phyloP scores from a whole-genome alignment of 371 early-diverging fungal genomes.

The Thermomucor indicae-seudaticae region DNA sequence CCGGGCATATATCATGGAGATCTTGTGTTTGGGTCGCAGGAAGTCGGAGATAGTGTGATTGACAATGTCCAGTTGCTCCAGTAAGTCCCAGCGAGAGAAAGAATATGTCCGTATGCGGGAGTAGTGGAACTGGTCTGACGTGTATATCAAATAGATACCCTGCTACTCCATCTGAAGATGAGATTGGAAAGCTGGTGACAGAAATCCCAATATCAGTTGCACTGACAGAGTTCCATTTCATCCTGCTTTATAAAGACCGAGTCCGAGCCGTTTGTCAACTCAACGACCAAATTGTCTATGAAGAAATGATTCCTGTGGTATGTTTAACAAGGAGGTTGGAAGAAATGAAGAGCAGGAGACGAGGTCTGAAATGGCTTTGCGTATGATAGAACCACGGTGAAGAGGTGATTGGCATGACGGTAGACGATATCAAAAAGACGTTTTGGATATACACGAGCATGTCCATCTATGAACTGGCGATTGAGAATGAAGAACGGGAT shows the following conservation, averaged over 20 bases:
- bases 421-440: conserved; percentile 76
- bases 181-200: conserved; percentile 28
- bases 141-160: conserved; percentile 40
- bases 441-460: conserved; percentile 84
- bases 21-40: conserved; percentile 72
- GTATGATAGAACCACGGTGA: conserved; percentile 48
- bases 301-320: conserved; percentile 72
- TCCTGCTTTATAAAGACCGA: conserved; percentile 73
- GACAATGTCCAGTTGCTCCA: conserved; percentile 75
- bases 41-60: conserved; percentile 74
- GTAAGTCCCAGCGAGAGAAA: conserved; percentile 41
- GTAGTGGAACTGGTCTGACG: not conserved
- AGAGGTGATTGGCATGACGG: conserved; percentile 56
- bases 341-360: not conserved
- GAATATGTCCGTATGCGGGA: too few species aligned
- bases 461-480: conserved; percentile 80
- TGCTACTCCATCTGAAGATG: conserved; percentile 42
- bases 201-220: conserved; percentile 74
- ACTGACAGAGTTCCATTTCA: conserved; percentile 84
- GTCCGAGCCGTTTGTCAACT: conserved; percentile 76
- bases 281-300: conserved; percentile 77
- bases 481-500: conserved; percentile 87
- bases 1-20: conserved; percentile 84
- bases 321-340: not conserved
- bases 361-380: not conserved